Conservation (phyloP, 768 basidiomycete genomes). For the Mrakia gelida region DNA sequence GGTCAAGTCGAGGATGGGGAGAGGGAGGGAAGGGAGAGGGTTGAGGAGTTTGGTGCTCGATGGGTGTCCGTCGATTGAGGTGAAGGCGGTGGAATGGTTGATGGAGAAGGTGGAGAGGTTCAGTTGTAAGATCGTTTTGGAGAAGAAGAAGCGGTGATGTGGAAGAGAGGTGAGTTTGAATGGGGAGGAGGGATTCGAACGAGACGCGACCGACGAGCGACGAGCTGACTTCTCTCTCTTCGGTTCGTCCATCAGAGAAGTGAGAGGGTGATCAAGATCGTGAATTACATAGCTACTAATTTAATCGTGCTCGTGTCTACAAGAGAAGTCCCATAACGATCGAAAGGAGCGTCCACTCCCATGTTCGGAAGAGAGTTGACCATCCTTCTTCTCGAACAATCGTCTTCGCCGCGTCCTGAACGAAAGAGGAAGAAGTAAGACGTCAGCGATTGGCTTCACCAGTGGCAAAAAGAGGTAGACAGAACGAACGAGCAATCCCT, state of each 20-base stretch:
- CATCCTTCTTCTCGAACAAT: not conserved
- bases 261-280: too few relatives aligned
- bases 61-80: constrained; percentile 3
- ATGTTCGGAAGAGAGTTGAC: not conserved
- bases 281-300: too few relatives aligned
- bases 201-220: too few relatives aligned
- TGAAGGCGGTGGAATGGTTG: constrained; percentile 10
- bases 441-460: not conserved
- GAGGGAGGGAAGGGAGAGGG: constrained; percentile 11
- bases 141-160: not conserved
- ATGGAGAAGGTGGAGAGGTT: not conserved
- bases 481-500: not conserved
- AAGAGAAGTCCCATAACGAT: too few relatives aligned
- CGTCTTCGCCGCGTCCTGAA: not conserved
- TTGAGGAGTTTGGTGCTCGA: constrained; percentile 2
- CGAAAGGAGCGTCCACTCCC: not conserved
- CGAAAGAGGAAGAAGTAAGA: not conserved
- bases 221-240: too few relatives aligned
- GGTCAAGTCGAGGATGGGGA: not conserved
- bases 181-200: too few relatives aligned
- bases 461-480: not conserved
- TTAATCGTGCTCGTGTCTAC: too few relatives aligned
- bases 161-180: too few relatives aligned
- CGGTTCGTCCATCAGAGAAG: too few relatives aligned
- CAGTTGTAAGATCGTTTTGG: constrained; percentile 8